Percentiles rank a stretch among this genome's conserved stretches.
Conservation (phyloP, 202 grass and related monocot species). For the Cymbopogon flexuosus region DNA sequence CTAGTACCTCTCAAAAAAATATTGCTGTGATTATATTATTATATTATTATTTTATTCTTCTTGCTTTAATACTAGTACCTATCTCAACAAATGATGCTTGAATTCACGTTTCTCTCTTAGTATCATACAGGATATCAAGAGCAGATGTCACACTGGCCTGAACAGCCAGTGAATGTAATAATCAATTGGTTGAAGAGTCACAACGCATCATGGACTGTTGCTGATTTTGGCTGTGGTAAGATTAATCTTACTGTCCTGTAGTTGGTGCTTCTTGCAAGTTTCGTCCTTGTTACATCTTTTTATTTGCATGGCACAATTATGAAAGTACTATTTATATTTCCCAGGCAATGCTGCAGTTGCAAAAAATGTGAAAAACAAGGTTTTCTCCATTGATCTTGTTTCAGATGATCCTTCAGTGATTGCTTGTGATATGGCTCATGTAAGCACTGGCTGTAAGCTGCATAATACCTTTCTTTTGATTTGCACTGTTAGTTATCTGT, state of each 20-base stretch:
- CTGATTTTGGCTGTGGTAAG: constrained; percentile 99
- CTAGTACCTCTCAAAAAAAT: background rate
- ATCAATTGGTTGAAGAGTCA: constrained; percentile 77
- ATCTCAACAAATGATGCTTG: background rate
- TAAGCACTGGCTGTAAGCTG: constrained; percentile 35
- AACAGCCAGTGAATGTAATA: constrained; percentile 81
- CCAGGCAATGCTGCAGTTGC: constrained; percentile 67
- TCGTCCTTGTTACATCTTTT: constrained; percentile 1
- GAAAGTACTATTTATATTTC: constrained; percentile 12
- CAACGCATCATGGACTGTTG: constrained; percentile 61
- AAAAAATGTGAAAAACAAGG: constrained; percentile 94
- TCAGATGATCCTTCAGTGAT: constrained; percentile 83
- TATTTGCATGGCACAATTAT: constrained; percentile 6
- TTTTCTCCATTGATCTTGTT: constrained; percentile 94
- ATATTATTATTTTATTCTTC: too few species aligned
- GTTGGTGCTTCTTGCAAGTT: background rate
- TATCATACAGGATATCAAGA: constrained; percentile 98
- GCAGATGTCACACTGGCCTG: constrained; percentile 92
- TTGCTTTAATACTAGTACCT: too few species aligned
- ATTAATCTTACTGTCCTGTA: constrained; percentile 22
- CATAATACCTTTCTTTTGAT: background rate
- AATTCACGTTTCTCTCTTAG: constrained; percentile 46
- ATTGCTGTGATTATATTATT: background rate
- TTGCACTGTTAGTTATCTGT: background rate
- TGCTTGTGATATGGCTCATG: constrained; percentile 96